Conservation (phyloP, 441 rosid genomes). For the Omphalea diandra region DNA sequence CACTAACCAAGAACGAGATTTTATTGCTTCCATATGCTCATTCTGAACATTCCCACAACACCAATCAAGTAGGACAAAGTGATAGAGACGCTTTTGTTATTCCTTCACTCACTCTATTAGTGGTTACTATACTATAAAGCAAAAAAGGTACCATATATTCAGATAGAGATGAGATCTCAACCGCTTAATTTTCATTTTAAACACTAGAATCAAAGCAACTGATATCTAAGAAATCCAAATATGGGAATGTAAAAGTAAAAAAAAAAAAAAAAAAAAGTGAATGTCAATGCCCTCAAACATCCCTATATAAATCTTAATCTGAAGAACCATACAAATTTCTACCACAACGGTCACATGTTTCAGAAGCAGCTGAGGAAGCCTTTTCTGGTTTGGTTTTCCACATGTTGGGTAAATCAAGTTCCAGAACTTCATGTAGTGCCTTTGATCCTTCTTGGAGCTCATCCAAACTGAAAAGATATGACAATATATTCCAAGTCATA, state of each 20-base stretch:
- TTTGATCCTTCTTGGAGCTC: conserved; percentile 76
- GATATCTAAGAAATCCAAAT: background rate
- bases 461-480: conserved; percentile 48
- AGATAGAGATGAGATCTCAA: too few species aligned
- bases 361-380: conserved; percentile 35
- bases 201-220: too few species aligned
- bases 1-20: too few species aligned
- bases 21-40: too few species aligned
- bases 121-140: too few species aligned
- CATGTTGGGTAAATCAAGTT: conserved; percentile 63
- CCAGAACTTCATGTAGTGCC: conserved; percentile 73
- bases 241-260: background rate
- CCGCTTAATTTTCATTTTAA: too few species aligned
- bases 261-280: background rate
- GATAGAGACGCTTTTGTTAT: too few species aligned
- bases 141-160: too few species aligned
- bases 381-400: conserved; percentile 41
- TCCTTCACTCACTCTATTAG: too few species aligned
- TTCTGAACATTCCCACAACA: too few species aligned
- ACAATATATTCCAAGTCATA: background rate
- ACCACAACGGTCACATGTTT: conserved; percentile 81
- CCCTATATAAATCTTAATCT: conserved; percentile 8
- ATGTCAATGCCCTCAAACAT: background rate
- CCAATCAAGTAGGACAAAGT: too few species aligned
- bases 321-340: conserved; percentile 44